Evolutionary conservation across 768 basidiomycete genomes (phyloP).

Genomic region (Tylopilus vinaceipallidus): DNA sequence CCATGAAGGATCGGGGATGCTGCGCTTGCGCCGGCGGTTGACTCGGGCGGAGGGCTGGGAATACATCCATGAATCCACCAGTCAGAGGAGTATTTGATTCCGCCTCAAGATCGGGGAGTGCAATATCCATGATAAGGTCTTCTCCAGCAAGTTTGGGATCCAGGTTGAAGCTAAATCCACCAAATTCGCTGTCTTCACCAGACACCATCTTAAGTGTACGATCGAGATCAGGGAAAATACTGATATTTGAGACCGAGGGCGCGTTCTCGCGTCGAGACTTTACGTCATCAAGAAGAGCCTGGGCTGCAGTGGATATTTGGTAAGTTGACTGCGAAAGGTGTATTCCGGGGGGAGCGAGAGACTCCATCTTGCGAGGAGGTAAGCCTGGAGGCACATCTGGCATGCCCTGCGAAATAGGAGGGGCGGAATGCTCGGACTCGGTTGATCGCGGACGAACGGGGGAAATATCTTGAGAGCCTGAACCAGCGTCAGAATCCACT

Average conservation of each 20-base stretch:
- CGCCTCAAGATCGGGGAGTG: slow-evolving; percentile 47
- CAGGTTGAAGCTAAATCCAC: slow-evolving; percentile 83
- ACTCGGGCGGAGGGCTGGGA: slow-evolving; percentile 55
- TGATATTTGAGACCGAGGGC: slow-evolving; percentile 40
- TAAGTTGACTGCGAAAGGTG: slow-evolving; percentile 56
- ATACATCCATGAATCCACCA: slow-evolving; percentile 67
- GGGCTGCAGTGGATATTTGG: slow-evolving; percentile 85
- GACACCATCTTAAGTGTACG: slow-evolving; percentile 74
- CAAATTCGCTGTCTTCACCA: slow-evolving; percentile 55
- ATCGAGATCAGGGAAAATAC: slow-evolving; percentile 88
- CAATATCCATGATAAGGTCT: slow-evolving; percentile 37
- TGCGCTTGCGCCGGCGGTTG: slow-evolving; percentile 19
- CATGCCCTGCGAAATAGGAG: slow-evolving; percentile 47
- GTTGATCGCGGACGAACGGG: slow-evolving; percentile 42
- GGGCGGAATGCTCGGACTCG: slow-evolving; percentile 38
- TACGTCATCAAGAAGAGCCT: slow-evolving; percentile 81
- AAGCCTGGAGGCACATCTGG: slow-evolving; percentile 50
- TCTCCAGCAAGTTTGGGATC: slow-evolving; percentile 70
- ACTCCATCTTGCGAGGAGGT: slow-evolving; percentile 48
- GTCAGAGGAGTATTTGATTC: slow-evolving; percentile 54
- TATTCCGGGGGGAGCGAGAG: slow-evolving; percentile 42
- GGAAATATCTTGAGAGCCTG: slow-evolving; percentile 42
- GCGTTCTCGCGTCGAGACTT: slow-evolving; percentile 68
- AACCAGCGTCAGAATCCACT: slow-evolving; percentile 50
- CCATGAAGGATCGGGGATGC: slow-evolving; percentile 35